A percentile compares a stretch with the other conserved stretches of the same genome.
Evolutionary conservation across 495 filamentous ascomycete species (phyloP).

Genomic region (Peziza echinospora): DNA sequence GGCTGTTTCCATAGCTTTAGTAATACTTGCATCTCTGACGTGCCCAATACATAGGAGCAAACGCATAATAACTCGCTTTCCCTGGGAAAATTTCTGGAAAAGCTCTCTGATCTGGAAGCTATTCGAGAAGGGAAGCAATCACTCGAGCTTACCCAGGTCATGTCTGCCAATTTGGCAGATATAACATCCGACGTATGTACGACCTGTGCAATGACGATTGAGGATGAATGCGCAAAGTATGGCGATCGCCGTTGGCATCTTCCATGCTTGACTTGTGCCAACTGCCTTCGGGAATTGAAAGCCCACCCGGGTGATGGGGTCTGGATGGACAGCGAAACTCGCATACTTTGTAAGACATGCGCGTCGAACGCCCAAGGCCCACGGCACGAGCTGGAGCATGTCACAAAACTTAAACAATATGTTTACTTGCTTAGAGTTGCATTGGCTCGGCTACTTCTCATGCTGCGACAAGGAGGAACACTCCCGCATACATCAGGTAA

Average conservation of each 20-base stretch:
- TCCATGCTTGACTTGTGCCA: constrained; percentile 51
- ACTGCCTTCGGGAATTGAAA: constrained; percentile 52
- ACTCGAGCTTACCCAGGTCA: constrained; percentile 50
- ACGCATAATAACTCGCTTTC: constrained; percentile 53
- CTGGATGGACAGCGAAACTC: constrained; percentile 41
- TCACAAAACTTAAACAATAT: constrained; percentile 78
- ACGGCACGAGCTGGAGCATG: constrained; percentile 34
- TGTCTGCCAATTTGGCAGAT: constrained; percentile 44
- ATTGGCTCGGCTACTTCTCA: constrained; percentile 69
- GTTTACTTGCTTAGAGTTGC: constrained; percentile 82
- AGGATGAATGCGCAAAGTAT: constrained; percentile 65
- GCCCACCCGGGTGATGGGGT: constrained; percentile 38
- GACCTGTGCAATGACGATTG: constrained; percentile 64
- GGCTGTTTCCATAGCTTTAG: constrained; percentile 6
- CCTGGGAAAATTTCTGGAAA: constrained; percentile 56
- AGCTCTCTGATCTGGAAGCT: constrained; percentile 52
- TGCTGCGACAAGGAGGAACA: constrained; percentile 59
- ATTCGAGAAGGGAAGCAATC: constrained; percentile 48
- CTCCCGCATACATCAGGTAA: constrained; percentile 41
- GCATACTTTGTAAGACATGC: constrained; percentile 48
- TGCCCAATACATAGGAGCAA: constrained; percentile 39
- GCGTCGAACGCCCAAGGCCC: constrained; percentile 30
- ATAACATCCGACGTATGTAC: constrained; percentile 63
- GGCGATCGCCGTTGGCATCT: constrained; percentile 65
- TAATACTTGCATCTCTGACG: constrained; percentile 1